Conservation (phyloP, 108 stramenopile genomes). For the Cylindrotheca fusiformis region DNA sequence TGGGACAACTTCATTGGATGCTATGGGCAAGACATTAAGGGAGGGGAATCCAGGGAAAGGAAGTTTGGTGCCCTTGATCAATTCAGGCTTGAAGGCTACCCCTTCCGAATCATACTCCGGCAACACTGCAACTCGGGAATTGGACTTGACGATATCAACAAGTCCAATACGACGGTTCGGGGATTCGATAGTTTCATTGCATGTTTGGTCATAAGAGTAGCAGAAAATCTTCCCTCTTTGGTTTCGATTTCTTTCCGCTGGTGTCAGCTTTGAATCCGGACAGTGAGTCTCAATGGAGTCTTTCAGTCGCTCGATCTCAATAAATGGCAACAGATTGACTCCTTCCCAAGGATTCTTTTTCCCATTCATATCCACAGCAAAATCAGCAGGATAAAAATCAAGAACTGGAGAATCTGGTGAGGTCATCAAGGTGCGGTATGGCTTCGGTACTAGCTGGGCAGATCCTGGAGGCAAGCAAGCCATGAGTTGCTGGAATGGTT, state of each 20-base stretch:
- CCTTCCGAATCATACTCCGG: slow-evolving; percentile 57
- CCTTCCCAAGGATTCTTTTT: slow-evolving; percentile 99
- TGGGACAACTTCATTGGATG: slow-evolving; percentile 49
- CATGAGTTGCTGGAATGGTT: slow-evolving; percentile 96
- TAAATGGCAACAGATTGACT: slow-evolving; percentile 97
- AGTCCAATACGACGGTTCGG: slow-evolving; percentile 82
- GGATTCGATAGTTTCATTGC: slow-evolving; percentile 71
- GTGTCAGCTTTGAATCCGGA: slow-evolving; percentile 69
- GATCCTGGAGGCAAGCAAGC: slow-evolving; percentile 94
- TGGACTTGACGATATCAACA: slow-evolving; percentile 74
- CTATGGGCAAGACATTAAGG: slow-evolving; percentile 86
- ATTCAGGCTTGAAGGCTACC: slow-evolving; percentile 77
- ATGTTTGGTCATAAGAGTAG: slow-evolving; percentile 77
- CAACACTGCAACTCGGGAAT: slow-evolving; percentile 63
- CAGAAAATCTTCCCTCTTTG: slow-evolving; percentile 68
- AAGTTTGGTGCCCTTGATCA: slow-evolving; percentile 78
- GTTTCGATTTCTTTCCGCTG: slow-evolving; percentile 80
- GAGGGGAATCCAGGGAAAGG: slow-evolving; percentile 93
- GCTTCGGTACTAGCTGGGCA: slow-evolving; percentile 78
- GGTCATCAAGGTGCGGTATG: slow-evolving; percentile 88
- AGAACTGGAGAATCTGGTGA: slow-evolving; percentile 83
- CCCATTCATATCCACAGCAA: slow-evolving; percentile 98
- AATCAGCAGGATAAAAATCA: slow-evolving; percentile 91
- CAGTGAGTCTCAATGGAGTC: slow-evolving; percentile 72
- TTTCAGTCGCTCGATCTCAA: slow-evolving; percentile 87